A percentile compares a stretch with the other conserved stretches of the same genome.
Evolutionary conservation across 352 stramenopile species (phyloP).

Genomic region (Phytophthora crassamura): DNA sequence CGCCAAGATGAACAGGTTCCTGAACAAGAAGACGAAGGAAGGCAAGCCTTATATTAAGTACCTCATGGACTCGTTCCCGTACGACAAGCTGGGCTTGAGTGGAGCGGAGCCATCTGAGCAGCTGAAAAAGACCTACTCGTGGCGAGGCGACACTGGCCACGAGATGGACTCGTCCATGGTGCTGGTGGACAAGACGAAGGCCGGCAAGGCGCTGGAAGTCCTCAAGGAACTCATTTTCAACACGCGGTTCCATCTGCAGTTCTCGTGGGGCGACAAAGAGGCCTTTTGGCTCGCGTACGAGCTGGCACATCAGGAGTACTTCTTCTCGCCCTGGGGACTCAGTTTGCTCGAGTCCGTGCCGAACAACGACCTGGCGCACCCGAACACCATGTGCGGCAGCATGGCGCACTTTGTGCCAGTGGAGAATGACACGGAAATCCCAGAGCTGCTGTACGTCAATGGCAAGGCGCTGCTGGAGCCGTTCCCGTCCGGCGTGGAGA

Average conservation of each 20-base stretch:
- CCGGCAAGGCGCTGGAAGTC: slow-evolving; percentile 47
- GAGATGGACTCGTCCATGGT: slow-evolving; percentile 74
- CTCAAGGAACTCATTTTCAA: slow-evolving; percentile 53
- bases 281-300: slow-evolving; percentile 63
- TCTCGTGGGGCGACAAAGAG: slow-evolving; percentile 66
- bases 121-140: slow-evolving; percentile 47
- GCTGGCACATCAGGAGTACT: slow-evolving; percentile 56
- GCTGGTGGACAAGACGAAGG: slow-evolving; percentile 46
- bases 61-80: slow-evolving; percentile 54
- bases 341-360: slow-evolving; percentile 45
- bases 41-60: slow-evolving; percentile 45
- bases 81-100: slow-evolving; percentile 44
- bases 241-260: slow-evolving; percentile 46
- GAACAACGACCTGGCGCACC: slow-evolving; percentile 41
- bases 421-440: slow-evolving; percentile 23
- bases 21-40: slow-evolving; percentile 38
- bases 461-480: slow-evolving; percentile 44
- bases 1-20: slow-evolving; percentile 43
- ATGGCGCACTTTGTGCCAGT: slow-evolving; percentile 54
- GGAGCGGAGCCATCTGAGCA: slow-evolving; percentile 43
- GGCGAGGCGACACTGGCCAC: slow-evolving; percentile 45
- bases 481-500: slow-evolving; percentile 41
- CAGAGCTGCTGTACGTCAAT: slow-evolving; percentile 43
- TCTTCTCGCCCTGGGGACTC: slow-evolving; percentile 57
- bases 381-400: slow-evolving; percentile 49